phyloP scores from a whole-genome alignment of 495 filamentous ascomycete genomes.

The Oidiodendron maius region DNA sequence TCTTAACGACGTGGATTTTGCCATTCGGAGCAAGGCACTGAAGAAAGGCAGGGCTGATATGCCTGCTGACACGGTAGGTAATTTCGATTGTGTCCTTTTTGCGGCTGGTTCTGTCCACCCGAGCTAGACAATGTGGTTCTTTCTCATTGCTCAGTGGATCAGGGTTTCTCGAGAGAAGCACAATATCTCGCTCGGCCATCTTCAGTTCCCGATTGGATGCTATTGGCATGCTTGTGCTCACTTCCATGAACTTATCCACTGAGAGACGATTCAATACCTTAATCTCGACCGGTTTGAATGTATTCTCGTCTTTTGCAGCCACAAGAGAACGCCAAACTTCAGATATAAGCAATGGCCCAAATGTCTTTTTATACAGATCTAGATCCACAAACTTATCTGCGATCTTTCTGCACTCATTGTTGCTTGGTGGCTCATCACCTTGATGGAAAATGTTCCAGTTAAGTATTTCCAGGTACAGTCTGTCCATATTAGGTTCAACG shows the following conservation, averaged over 20 bases:
- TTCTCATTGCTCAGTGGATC: conserved; percentile 55
- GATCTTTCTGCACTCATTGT: conserved; percentile 66
- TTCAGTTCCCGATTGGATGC: conserved; percentile 61
- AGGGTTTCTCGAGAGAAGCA: conserved; percentile 69
- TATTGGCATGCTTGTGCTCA: conserved; percentile 73
- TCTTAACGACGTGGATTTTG: conserved; percentile 68
- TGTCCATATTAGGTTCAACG: conserved; percentile 80
- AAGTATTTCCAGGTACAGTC: conserved; percentile 78
- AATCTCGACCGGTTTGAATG: conserved; percentile 71
- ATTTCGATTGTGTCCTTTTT: conserved; percentile 78
- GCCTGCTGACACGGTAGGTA: conserved; percentile 71
- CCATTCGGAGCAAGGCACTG: conserved; percentile 51
- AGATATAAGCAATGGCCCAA: conserved; percentile 83
- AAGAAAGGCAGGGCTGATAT: conserved; percentile 35
- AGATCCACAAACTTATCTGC: conserved; percentile 70
- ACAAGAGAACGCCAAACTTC: conserved; percentile 96
- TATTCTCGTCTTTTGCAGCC: conserved; percentile 79
- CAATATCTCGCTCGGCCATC: conserved; percentile 79
- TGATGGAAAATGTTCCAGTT: conserved; percentile 89
- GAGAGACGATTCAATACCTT: conserved; percentile 79
- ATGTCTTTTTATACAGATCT: conserved; percentile 76
- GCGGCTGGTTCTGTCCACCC: conserved; percentile 69
- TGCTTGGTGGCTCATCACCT: conserved; percentile 75
- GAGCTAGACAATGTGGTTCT: conserved; percentile 76
- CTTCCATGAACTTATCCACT: conserved; percentile 88